Percentiles rank a stretch among this genome's conserved stretches.
phyloP scores from a whole-genome alignment of 23 red algal genomes.

The Gracilariopsis chorda region DNA sequence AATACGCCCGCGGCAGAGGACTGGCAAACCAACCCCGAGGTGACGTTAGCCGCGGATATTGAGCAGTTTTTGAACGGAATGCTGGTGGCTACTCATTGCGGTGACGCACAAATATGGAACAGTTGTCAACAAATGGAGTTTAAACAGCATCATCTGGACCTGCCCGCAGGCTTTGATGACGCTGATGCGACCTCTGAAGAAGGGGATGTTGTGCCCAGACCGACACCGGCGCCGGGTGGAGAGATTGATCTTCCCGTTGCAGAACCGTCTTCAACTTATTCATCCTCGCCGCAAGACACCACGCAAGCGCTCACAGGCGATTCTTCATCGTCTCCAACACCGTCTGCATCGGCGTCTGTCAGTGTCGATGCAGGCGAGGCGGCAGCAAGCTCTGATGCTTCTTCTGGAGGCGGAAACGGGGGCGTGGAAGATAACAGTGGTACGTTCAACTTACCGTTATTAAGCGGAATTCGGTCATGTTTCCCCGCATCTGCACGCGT shows the following conservation, averaged over 20 bases:
- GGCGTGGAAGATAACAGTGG: background rate
- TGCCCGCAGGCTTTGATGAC: background rate
- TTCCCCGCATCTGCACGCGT: conserved; percentile 56
- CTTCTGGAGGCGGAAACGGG: background rate
- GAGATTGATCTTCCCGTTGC: background rate
- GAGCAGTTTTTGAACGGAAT: background rate
- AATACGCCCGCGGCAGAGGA: background rate
- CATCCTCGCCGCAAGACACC: no score
- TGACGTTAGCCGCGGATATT: background rate
- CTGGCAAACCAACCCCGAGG: conserved; percentile 29
- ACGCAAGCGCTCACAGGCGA: no score
- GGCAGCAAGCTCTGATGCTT: no score
- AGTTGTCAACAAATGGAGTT: conserved; percentile 45
- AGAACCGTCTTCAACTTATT: no score
- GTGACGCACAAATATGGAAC: background rate
- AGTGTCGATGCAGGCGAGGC: no score
- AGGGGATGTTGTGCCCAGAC: background rate
- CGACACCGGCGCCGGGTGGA: background rate
- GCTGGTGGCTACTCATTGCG: conserved; percentile 10
- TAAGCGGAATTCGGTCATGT: conserved; percentile 26
- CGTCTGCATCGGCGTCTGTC: no score
- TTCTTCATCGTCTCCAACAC: no score
- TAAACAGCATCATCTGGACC: conserved; percentile 26
- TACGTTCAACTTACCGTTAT: background rate
- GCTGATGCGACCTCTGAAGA: background rate